phyloP scores from a whole-genome alignment of 495 filamentous ascomycete species.

The Ramalina intermedia region DNA sequence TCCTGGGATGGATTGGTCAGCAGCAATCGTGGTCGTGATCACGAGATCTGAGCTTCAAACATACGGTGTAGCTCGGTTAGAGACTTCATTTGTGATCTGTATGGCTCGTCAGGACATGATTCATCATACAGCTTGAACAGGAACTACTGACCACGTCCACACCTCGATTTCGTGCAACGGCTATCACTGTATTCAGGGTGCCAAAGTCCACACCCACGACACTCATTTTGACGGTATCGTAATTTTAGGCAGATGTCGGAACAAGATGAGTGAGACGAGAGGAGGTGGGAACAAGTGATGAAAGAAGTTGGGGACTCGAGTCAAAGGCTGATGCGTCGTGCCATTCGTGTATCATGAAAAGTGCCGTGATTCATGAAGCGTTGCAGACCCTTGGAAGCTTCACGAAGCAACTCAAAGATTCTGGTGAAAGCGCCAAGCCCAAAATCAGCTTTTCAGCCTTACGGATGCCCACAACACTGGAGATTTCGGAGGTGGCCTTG shows the following conservation, averaged over 20 bases:
- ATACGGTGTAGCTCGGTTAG: conserved; percentile 95
- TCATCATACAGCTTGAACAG: background rate
- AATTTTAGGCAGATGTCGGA: background rate
- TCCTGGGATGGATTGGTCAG: conserved; percentile 37
- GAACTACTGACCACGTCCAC: conserved; percentile 86
- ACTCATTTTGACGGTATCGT: conserved; percentile 38
- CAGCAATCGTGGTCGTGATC: conserved; percentile 3
- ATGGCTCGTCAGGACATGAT: background rate
- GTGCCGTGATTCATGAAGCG: no score
- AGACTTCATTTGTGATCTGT: conserved; percentile 97
- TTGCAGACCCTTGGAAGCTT: no score
- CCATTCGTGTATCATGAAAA: background rate
- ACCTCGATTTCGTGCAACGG: conserved; percentile 92
- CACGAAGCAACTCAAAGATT: no score
- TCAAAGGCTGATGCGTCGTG: background rate
- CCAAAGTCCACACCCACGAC: conserved; percentile 92
- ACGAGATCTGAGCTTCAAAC: conserved; percentile 21
- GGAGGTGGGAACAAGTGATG: background rate
- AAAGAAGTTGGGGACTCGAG: background rate
- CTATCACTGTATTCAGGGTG: conserved; percentile 91
- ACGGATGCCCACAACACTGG: no score
- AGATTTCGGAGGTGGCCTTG: no score
- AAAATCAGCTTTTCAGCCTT: background rate
- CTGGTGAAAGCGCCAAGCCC: background rate
- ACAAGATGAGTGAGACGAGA: background rate